Percentiles rank a stretch among this genome's conserved stretches.
These are phyloP conservation scores for Teunomyces stri DNA, from an alignment of 805 yeast species.

Conservation along the genomic window DNA sequence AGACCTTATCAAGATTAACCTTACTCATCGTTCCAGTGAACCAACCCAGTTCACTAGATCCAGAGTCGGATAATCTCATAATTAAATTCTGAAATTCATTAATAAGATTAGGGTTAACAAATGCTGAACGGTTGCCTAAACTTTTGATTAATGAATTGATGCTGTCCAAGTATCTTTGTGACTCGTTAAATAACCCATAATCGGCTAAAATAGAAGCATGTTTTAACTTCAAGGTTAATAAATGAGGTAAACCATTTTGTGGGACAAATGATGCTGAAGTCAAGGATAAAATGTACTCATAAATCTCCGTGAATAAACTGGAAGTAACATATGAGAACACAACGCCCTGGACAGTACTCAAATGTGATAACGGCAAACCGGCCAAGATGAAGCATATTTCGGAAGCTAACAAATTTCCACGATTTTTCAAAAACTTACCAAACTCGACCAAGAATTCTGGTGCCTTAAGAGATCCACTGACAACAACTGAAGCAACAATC, in stretches of 20 bases:
- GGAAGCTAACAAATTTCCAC: conserved; percentile 34
- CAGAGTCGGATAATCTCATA: conserved; percentile 46
- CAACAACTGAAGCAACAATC: conserved; percentile 38
- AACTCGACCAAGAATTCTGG: conserved; percentile 49
- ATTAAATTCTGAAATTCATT: conserved; percentile 37
- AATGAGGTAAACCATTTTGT: conserved; percentile 47
- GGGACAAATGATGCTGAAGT: conserved; percentile 25
- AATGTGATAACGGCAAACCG: conserved; percentile 41
- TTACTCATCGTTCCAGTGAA: conserved; percentile 54
- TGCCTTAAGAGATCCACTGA: conserved; percentile 23
- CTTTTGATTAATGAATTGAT: conserved; percentile 35
- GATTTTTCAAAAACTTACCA: conserved; percentile 43
- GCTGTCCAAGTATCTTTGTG: conserved; percentile 62
- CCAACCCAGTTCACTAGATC: conserved; percentile 61
- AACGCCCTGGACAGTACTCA: background rate
- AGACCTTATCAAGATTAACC: conserved; percentile 73
- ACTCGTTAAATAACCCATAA: conserved; percentile 52
- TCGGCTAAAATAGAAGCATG: conserved; percentile 75
- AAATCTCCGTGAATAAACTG: conserved; percentile 61
- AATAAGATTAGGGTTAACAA: conserved; percentile 20
- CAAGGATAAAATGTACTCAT: conserved; percentile 50
- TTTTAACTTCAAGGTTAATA: conserved; percentile 57
- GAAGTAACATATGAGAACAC: conserved; percentile 44
- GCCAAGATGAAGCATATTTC: conserved; percentile 47
- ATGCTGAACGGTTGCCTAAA: conserved; percentile 29